Percentiles rank a stretch among this genome's conserved stretches.
Evolutionary conservation across 352 stramenopile genomes (phyloP).

Genomic region (Phytophthora foliorum): DNA sequence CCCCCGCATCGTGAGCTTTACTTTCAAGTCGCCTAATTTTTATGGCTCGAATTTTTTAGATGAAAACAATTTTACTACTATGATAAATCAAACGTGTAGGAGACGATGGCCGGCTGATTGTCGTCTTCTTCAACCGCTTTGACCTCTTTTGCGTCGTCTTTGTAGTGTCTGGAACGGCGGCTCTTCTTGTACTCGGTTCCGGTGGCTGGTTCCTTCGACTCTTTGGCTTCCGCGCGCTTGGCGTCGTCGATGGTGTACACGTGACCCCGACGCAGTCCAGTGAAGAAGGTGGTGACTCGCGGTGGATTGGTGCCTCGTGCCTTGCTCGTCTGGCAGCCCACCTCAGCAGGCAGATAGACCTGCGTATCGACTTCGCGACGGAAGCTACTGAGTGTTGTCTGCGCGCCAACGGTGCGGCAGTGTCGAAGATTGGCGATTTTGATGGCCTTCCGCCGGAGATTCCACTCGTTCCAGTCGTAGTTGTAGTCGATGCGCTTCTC

Average conservation of each 20-base stretch:
- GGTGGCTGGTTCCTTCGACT: conserved; percentile 27
- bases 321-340: conserved; percentile 85
- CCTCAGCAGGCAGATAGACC: conserved; percentile 76
- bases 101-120: conserved; percentile 64
- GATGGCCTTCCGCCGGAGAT: conserved; percentile 88
- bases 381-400: conserved; percentile 93
- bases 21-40: conserved; percentile 38
- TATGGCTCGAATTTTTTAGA: conserved; percentile 47
- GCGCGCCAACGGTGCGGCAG: conserved; percentile 88
- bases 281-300: conserved; percentile 83
- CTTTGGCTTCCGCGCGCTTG: conserved; percentile 36
- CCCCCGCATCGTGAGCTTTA: conserved; percentile 23
- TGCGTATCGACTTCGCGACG: conserved; percentile 89
- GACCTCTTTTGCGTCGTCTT: conserved; percentile 40
- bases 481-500: conserved; percentile 93
- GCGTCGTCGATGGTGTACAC: conserved; percentile 47
- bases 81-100: conserved; percentile 79
- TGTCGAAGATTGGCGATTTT: conserved; percentile 94
- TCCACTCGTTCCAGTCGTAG: conserved; percentile 97
- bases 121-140: conserved; percentile 37
- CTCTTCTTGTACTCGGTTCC: conserved; percentile 35
- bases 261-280: conserved; percentile 58
- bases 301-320: conserved; percentile 87
- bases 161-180: conserved; percentile 33
- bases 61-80: conserved; percentile 48